phyloP scores from a whole-genome alignment of 2,329 filamentous ascomycete genomes.

The Fusarium decemcellulare region DNA sequence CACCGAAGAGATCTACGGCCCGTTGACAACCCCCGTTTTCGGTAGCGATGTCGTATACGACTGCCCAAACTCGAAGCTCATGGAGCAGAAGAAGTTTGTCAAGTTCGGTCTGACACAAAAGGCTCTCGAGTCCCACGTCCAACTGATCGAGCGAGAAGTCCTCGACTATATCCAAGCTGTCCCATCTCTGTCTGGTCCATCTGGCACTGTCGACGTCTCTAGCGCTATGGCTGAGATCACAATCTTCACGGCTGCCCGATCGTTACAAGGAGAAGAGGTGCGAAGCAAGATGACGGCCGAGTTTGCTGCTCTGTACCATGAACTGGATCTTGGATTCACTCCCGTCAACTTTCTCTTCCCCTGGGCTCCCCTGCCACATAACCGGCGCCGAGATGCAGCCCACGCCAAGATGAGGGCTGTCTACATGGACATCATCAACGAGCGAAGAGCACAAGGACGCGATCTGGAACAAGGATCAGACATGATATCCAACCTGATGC shows the following conservation, averaged over 20 bases:
- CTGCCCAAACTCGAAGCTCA: conserved; percentile 86
- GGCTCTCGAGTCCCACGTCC: conserved; percentile 76
- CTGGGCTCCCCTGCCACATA: conserved; percentile 83
- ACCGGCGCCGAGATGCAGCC: conserved; percentile 79
- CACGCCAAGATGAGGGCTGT: conserved; percentile 78
- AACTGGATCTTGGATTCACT: conserved; percentile 81
- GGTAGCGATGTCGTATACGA: conserved; percentile 87
- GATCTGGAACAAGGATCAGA: conserved; percentile 64
- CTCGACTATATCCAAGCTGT: conserved; percentile 72
- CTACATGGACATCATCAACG: conserved; percentile 79
- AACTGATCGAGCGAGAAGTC: conserved; percentile 79
- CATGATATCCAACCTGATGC: conserved; percentile 87
- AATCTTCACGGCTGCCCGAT: conserved; percentile 84
- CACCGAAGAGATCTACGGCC: conserved; percentile 68
- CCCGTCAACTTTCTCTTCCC: conserved; percentile 88
- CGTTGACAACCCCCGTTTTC: conserved; percentile 72
- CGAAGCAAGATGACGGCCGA: conserved; percentile 78
- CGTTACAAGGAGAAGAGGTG: conserved; percentile 83
- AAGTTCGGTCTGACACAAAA: conserved; percentile 78
- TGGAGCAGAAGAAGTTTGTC: conserved; percentile 92
- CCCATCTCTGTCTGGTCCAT: conserved; percentile 70
- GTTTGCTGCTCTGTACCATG: conserved; percentile 83
- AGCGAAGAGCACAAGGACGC: conserved; percentile 67
- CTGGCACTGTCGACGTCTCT: conserved; percentile 75
- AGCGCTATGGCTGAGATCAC: conserved; percentile 82